A percentile compares a stretch with the other conserved stretches of the same genome.
Evolutionary conservation across 441 rosid genomes (phyloP).

Genomic region (Brassica balearica): DNA sequence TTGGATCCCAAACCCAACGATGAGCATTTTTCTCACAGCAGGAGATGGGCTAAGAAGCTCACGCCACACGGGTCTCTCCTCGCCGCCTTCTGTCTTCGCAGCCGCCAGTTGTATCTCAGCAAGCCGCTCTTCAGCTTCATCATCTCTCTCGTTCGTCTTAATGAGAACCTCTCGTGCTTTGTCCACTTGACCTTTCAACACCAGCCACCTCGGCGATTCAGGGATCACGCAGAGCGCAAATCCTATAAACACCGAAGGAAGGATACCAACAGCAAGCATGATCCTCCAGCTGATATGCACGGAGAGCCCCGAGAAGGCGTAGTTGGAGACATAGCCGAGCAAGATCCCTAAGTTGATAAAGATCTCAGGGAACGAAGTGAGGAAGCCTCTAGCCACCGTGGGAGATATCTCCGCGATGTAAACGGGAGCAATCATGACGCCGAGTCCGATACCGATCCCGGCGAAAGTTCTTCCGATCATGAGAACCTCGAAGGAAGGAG

Average conservation of each 20-base stretch:
- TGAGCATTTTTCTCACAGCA: slow-evolving; percentile 64
- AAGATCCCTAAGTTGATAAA: slow-evolving; percentile 83
- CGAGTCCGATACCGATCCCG: slow-evolving; percentile 83
- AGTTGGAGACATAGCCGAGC: slow-evolving; percentile 91
- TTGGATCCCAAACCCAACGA: slow-evolving; percentile 85
- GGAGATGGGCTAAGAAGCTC: slow-evolving; percentile 80
- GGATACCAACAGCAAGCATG: slow-evolving; percentile 88
- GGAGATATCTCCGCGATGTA: slow-evolving; percentile 92
- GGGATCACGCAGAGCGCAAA: slow-evolving; percentile 81
- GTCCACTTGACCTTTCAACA: slow-evolving; percentile 71
- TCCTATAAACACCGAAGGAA: slow-evolving; percentile 78
- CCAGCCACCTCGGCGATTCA: slow-evolving; percentile 93
- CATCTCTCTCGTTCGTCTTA: slow-evolving; percentile 70
- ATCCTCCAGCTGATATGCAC: slow-evolving; percentile 80
- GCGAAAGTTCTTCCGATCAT: slow-evolving; percentile 83
- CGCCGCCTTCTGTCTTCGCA: slow-evolving; percentile 53
- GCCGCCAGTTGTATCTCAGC: slow-evolving; percentile 77
- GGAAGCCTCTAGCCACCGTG: slow-evolving; percentile 65
- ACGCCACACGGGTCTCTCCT: slow-evolving; percentile 80
- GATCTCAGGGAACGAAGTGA: slow-evolving; percentile 88
- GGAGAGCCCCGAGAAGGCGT: slow-evolving; percentile 74
- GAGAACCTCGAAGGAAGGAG: slow-evolving; percentile 70
- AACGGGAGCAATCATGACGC: slow-evolving; percentile 87
- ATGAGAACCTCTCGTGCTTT: slow-evolving; percentile 74
- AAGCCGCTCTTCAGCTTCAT: slow-evolving; percentile 77